Evolutionary conservation across 139 green algal species (phyloP).

Genomic region (Chlamydomonas sp.): DNA sequence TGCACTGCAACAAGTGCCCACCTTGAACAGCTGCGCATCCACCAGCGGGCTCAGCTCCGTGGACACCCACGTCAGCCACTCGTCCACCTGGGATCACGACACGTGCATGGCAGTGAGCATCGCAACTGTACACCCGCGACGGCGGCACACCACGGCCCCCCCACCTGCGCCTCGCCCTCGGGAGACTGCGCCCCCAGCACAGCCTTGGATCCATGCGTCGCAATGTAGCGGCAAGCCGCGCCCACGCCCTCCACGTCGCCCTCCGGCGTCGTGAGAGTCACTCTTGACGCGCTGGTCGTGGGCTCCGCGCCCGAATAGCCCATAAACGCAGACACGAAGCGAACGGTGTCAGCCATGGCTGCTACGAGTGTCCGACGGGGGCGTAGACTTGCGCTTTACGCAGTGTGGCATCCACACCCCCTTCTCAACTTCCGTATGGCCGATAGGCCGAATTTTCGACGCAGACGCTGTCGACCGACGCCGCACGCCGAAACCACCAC

Average conservation of each 20-base stretch:
- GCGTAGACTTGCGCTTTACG: too few relatives aligned
- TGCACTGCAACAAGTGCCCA: too few relatives aligned
- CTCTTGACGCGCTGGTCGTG: background rate
- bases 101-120: background rate
- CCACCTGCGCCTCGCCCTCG: conserved; percentile 10
- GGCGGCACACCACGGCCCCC: background rate
- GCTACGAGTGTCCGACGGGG: too few relatives aligned
- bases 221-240: background rate
- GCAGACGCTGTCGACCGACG: too few relatives aligned
- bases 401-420: too few relatives aligned
- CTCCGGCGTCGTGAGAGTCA: background rate
- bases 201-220: background rate
- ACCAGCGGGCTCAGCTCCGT: conserved; percentile 30
- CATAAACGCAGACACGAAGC: background rate
- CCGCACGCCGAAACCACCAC: too few relatives aligned
- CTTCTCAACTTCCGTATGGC: too few relatives aligned
- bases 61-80: conserved; percentile 33
- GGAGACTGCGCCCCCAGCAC: background rate
- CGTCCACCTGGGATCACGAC: conserved; percentile 22
- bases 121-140: background rate
- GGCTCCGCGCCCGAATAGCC: conserved; percentile 3
- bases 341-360: background rate
- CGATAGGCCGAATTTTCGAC: too few relatives aligned
- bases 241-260: background rate
- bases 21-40: conserved; percentile 38